phyloP scores from a whole-genome alignment of 2,329 filamentous ascomycete species.

The Xylaria polymorpha region DNA sequence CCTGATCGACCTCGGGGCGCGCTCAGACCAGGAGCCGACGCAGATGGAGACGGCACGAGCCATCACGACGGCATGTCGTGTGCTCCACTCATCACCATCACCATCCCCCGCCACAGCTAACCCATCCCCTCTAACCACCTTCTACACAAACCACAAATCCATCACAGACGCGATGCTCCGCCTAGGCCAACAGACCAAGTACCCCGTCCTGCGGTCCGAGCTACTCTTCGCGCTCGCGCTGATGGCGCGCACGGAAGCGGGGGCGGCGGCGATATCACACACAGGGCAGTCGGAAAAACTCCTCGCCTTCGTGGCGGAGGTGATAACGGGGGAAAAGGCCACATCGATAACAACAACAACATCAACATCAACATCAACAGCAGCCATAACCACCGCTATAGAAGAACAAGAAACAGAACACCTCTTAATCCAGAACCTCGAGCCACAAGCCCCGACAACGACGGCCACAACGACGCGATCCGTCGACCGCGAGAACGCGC shows the following conservation, averaged over 20 bases:
- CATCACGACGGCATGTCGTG: slow-evolving; percentile 64
- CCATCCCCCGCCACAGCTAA: not conserved
- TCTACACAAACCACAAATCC: slow-evolving; percentile 59
- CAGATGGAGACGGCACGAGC: slow-evolving; percentile 70
- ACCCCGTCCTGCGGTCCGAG: slow-evolving; percentile 69
- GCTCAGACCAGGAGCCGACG: slow-evolving; percentile 65
- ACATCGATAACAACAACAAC: too few relatives aligned
- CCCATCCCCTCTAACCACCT: slow-evolving; percentile 42
- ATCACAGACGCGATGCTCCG: slow-evolving; percentile 60
- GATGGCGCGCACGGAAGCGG: slow-evolving; percentile 64
- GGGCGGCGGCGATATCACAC: slow-evolving; percentile 59
- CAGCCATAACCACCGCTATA: too few relatives aligned
- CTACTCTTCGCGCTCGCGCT: slow-evolving; percentile 72
- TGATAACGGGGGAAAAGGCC: slow-evolving; percentile 65
- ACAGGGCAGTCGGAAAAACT: slow-evolving; percentile 58
- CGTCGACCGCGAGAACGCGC: slow-evolving; percentile 70
- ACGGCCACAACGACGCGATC: slow-evolving; percentile 56
- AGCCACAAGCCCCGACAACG: slow-evolving; percentile 53
- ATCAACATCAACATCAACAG: too few relatives aligned
- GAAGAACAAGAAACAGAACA: not conserved
- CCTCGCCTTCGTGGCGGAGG: slow-evolving; percentile 58
- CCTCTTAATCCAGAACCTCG: not conserved
- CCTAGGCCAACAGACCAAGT: slow-evolving; percentile 68
- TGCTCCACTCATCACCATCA: slow-evolving; percentile 57
- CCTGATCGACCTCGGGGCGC: slow-evolving; percentile 55